Evolutionary conservation across 768 basidiomycete genomes (phyloP).

Genomic region (Naganishia vaughanmartiniae): DNA sequence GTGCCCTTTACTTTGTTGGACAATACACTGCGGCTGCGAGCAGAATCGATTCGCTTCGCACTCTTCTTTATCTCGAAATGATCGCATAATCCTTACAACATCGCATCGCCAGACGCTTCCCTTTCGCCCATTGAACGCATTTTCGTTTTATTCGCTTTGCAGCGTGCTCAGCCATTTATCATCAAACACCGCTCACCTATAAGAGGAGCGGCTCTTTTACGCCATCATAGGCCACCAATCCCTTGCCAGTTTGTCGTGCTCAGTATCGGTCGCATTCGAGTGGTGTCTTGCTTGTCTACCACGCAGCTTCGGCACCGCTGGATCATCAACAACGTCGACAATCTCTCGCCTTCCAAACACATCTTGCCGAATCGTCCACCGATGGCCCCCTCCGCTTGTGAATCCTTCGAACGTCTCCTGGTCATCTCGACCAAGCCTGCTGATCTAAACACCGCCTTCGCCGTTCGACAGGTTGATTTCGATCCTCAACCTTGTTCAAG

Average conservation of each 20-base stretch:
- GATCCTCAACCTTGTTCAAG: slow-evolving; percentile 15
- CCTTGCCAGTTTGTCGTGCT: not conserved
- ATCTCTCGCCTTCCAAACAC: not conserved
- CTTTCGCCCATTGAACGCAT: not conserved
- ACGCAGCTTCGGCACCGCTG: no score
- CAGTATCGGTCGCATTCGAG: no score
- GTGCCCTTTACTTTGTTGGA: not conserved
- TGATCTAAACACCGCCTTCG: slow-evolving; percentile 1
- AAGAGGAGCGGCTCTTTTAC: not conserved
- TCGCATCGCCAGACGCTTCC: not conserved
- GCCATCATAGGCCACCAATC: not conserved
- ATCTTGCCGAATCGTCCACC: not conserved
- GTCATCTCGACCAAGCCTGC: not conserved
- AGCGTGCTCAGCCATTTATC: not conserved
- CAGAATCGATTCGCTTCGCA: not conserved
- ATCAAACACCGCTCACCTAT: not conserved
- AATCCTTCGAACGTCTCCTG: not conserved
- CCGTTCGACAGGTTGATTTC: slow-evolving; percentile 11
- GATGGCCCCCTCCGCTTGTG: not conserved
- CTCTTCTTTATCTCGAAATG: not conserved
- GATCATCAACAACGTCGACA: not conserved
- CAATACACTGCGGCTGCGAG: not conserved
- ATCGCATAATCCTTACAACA: not conserved
- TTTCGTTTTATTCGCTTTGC: not conserved
- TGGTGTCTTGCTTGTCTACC: no score